A percentile compares a stretch with the other conserved stretches of the same genome.
Evolutionary conservation across 768 basidiomycete species (phyloP).

Genomic region (Leccinum truebloodii): DNA sequence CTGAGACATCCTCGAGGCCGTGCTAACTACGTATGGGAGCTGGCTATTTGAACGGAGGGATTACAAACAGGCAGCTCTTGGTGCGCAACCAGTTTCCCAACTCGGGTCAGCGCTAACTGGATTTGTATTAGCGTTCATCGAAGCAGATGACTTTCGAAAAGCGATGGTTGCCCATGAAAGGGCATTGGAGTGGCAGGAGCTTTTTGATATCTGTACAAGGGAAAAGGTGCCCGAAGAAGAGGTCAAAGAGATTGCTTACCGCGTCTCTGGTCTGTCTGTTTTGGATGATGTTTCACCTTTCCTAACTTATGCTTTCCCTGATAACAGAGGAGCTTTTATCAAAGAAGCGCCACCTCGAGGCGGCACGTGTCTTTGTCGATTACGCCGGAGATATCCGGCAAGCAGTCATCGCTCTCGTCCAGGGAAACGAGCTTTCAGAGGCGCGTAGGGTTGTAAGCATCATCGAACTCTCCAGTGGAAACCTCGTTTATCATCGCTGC

Average conservation of each 20-base stretch:
- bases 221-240: constrained; percentile 55
- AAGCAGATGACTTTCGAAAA: constrained; percentile 62
- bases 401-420: constrained; percentile 72
- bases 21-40: constrained; percentile 78
- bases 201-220: constrained; percentile 72
- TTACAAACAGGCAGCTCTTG: constrained; percentile 79
- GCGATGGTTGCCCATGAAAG: constrained; percentile 90
- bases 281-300: background rate
- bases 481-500: background rate
- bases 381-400: constrained; percentile 78
- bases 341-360: constrained; percentile 80
- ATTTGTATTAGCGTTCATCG: constrained; percentile 59
- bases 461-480: constrained; percentile 8
- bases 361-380: constrained; percentile 79
- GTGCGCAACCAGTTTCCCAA: constrained; percentile 40
- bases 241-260: constrained; percentile 62
- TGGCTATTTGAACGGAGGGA: constrained; percentile 89
- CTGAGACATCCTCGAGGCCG: constrained; percentile 44
- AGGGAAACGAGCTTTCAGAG: constrained; percentile 85
- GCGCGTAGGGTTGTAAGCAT: constrained; percentile 78
- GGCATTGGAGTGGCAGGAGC: constrained; percentile 86
- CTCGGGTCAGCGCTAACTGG: background rate
- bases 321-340: constrained; percentile 73
- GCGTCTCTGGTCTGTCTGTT: constrained; percentile 60
- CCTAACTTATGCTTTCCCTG: constrained; percentile 2